These are phyloP conservation scores for Aspergillus hancockii DNA, from an alignment of 495 filamentous ascomycete species.

Conservation along the genomic window DNA sequence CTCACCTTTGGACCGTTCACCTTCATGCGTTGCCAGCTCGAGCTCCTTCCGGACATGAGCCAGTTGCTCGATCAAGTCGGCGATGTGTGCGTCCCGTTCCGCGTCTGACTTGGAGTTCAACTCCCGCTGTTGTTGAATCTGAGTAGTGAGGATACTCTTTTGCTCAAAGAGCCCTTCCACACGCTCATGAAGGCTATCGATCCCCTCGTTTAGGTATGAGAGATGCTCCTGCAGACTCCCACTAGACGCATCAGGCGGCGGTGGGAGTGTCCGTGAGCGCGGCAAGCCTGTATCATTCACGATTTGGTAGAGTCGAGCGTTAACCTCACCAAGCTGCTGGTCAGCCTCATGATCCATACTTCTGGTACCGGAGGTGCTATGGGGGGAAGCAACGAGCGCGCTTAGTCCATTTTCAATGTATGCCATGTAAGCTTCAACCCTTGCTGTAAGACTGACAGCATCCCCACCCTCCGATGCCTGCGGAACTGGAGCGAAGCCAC, in stretches of 20 bases:
- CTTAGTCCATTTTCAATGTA: constrained; percentile 53
- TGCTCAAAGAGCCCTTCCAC: constrained; percentile 70
- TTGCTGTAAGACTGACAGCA: constrained; percentile 26
- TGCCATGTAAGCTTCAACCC: constrained; percentile 47
- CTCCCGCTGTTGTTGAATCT: constrained; percentile 91
- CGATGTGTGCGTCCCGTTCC: constrained; percentile 56
- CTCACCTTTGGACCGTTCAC: constrained; percentile 42
- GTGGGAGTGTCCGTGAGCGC: constrained; percentile 45
- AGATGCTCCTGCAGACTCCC: constrained; percentile 53
- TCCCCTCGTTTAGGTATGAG: constrained; percentile 59
- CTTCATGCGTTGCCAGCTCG: constrained; percentile 40
- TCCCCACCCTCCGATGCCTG: constrained; percentile 25
- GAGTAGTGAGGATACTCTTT: constrained; percentile 77
- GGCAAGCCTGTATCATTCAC: constrained; percentile 48
- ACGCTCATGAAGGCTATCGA: constrained; percentile 69
- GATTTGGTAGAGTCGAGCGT: constrained; percentile 51
- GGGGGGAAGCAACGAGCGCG: constrained; percentile 28
- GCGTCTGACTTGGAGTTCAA: constrained; percentile 70
- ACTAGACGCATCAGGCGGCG: constrained; percentile 47
- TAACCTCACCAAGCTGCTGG: constrained; percentile 51
- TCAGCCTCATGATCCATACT: constrained; percentile 33
- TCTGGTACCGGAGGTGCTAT: constrained; percentile 1
- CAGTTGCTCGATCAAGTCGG: constrained; percentile 51
- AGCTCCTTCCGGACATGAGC: constrained; percentile 41
- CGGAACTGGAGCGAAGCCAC: constrained; percentile 36